These are phyloP conservation scores for Xerophyta viscosa DNA, from an alignment of 106 monocot species.

Conservation along the genomic window DNA sequence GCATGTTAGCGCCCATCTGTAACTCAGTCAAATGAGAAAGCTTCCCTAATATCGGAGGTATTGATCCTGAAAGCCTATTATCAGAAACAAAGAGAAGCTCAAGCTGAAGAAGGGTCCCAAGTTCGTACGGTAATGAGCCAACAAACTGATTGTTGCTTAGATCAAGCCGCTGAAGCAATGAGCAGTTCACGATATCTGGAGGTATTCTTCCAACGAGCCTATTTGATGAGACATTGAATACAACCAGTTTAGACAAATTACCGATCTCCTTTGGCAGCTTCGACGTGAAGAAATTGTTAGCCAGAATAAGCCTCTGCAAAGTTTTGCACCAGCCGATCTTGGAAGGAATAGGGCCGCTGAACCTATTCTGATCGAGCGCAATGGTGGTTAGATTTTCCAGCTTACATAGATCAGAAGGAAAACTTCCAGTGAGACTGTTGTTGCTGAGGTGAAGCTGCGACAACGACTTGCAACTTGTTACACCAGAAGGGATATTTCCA, in stretches of 20 bases:
- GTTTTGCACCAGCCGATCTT: slow-evolving; percentile 59
- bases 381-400: slow-evolving; percentile 59
- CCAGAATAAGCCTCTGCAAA: slow-evolving; percentile 63
- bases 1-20: slow-evolving; percentile 84
- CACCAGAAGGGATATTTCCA: slow-evolving; percentile 62
- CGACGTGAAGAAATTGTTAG: slow-evolving; percentile 60
- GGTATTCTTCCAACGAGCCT: slow-evolving; percentile 53
- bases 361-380: slow-evolving; percentile 66
- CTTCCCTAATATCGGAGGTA: slow-evolving; percentile 65
- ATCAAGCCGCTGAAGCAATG: slow-evolving; percentile 78
- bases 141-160: slow-evolving; percentile 63
- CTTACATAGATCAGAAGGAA: slow-evolving; percentile 70
- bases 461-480: slow-evolving; percentile 67
- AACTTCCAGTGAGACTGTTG: slow-evolving; percentile 76
- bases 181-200: slow-evolving; percentile 55
- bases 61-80: slow-evolving; percentile 53
- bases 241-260: slow-evolving; percentile 56
- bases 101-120: slow-evolving; percentile 64
- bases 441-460: slow-evolving; percentile 74
- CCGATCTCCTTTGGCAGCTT: slow-evolving; percentile 67
- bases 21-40: slow-evolving; percentile 75
- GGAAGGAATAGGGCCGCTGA: slow-evolving; percentile 75
- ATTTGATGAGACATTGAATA: slow-evolving; percentile 87
- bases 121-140: slow-evolving; percentile 46
- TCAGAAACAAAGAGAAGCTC: slow-evolving; percentile 73